Conservation (phyloP, 2,329 filamentous ascomycete species). For the Aschersonia sp. region DNA sequence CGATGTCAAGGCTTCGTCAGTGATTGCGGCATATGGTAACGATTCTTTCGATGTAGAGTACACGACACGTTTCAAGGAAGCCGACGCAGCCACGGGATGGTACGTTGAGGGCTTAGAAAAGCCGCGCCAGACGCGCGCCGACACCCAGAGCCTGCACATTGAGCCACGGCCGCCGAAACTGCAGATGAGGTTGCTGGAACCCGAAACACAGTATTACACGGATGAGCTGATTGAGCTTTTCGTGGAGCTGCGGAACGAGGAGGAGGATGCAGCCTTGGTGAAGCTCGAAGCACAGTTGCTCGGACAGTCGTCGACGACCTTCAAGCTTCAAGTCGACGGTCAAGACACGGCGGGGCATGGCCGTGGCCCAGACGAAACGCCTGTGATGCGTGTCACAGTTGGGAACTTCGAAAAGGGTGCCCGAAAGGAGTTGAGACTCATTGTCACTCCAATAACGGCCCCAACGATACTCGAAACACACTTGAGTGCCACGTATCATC, state of each 20-base stretch:
- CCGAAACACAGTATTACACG: slow-evolving; percentile 65
- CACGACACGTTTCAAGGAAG: slow-evolving; percentile 36
- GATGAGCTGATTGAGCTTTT: slow-evolving; percentile 60
- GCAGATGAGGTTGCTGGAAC: slow-evolving; percentile 50
- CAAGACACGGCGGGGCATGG: slow-evolving; percentile 15
- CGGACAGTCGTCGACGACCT: slow-evolving; percentile 37
- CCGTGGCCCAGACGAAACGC: slow-evolving; percentile 23
- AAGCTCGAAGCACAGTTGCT: slow-evolving; percentile 55
- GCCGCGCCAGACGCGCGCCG: slow-evolving; percentile 31
- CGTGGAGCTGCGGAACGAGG: slow-evolving; percentile 64
- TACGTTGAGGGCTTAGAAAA: slow-evolving; percentile 27
- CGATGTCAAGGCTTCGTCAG: slow-evolving; percentile 51
- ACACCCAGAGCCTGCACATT: slow-evolving; percentile 49
- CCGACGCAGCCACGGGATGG: slow-evolving; percentile 32
- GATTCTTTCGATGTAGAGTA: slow-evolving; percentile 55
- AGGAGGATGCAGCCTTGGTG: slow-evolving; percentile 63
- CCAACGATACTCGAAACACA: slow-evolving; percentile 51
- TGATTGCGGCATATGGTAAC: slow-evolving; percentile 47
- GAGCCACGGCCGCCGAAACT: slow-evolving; percentile 87
- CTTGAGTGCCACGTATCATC: slow-evolving; percentile 61
- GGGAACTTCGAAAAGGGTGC: slow-evolving; percentile 32
- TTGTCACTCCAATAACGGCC: slow-evolving; percentile 32
- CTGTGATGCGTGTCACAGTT: slow-evolving; percentile 25
- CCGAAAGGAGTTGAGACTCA: slow-evolving; percentile 28
- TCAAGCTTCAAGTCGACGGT: slow-evolving; percentile 25